Percentiles rank a stretch among this genome's conserved stretches.
phyloP scores from a whole-genome alignment of 805 yeast genomes.

The Nakazawaea populi region DNA sequence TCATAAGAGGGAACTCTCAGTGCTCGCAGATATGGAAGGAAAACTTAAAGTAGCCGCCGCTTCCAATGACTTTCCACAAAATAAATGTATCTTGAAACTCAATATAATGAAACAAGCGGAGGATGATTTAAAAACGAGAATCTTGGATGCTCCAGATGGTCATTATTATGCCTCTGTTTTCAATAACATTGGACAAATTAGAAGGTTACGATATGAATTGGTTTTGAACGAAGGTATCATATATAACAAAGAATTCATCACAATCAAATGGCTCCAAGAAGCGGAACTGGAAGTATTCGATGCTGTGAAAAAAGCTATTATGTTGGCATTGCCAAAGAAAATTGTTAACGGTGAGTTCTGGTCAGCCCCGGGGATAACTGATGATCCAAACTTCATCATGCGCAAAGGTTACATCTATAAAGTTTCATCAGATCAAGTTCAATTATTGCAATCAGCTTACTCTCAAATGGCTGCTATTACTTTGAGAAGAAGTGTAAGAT shows the following conservation, averaged over 20 bases:
- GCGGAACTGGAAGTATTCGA: neutral
- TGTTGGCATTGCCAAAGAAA: neutral
- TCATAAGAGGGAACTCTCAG: neutral
- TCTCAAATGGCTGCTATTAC: neutral
- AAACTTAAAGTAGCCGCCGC: neutral
- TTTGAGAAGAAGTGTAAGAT: neutral
- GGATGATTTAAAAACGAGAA: neutral
- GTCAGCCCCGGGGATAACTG: neutral
- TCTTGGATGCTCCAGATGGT: neutral
- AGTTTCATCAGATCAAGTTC: slow-evolving; percentile 1
- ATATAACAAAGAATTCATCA: neutral
- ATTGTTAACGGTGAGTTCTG: neutral
- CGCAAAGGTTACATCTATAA: neutral
- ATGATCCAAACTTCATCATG: neutral
- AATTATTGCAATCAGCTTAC: neutral
- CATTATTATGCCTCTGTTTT: neutral
- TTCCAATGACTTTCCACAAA: neutral
- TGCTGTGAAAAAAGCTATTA: neutral
- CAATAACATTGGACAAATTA: slow-evolving; percentile 6
- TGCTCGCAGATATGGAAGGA: neutral
- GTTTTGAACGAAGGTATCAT: neutral
- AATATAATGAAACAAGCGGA: neutral
- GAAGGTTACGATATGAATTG: slow-evolving; percentile 1
- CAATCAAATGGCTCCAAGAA: neutral
- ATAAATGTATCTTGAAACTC: neutral